These are phyloP conservation scores for Suillus paluster DNA, from an alignment of 768 basidiomycete species.

Conservation along the genomic window DNA sequence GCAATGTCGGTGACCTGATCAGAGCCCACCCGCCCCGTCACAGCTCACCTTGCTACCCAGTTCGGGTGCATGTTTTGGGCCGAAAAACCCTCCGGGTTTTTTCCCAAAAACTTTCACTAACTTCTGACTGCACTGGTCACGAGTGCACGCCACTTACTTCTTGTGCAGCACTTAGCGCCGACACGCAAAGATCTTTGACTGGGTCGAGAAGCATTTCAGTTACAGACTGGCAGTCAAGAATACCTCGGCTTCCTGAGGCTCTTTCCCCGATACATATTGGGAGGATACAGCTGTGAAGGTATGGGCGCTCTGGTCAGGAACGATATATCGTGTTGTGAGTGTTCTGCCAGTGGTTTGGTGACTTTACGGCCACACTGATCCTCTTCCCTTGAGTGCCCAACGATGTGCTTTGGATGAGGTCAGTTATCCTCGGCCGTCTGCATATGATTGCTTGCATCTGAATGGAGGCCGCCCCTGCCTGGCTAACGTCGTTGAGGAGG, in stretches of 20 bases:
- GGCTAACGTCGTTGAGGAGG: slow-evolving; percentile 47
- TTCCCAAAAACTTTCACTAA: too few relatives aligned
- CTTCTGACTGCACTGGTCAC: too few relatives aligned
- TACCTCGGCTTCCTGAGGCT: slow-evolving; percentile 48
- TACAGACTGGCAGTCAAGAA: slow-evolving; percentile 31
- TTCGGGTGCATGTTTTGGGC: too few relatives aligned
- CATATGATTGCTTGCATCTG: slow-evolving; percentile 51
- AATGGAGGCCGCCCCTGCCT: slow-evolving; percentile 55
- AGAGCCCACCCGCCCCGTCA: too few relatives aligned
- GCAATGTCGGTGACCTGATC: too few relatives aligned
- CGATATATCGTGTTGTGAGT: slow-evolving; percentile 54
- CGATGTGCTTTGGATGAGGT: slow-evolving; percentile 53
- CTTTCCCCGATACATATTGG: slow-evolving; percentile 58
- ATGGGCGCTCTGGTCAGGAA: slow-evolving; percentile 48
- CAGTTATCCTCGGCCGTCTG: slow-evolving; percentile 37
- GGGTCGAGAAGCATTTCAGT: slow-evolving; percentile 38
- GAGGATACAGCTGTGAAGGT: slow-evolving; percentile 51
- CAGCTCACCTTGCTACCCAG: too few relatives aligned
- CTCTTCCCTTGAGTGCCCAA: slow-evolving; percentile 46
- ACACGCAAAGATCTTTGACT: too few relatives aligned
- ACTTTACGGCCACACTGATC: slow-evolving; percentile 7
- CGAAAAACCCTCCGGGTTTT: too few relatives aligned
- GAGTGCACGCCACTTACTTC: too few relatives aligned
- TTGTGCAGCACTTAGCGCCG: too few relatives aligned
- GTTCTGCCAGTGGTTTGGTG: slow-evolving; percentile 3